A percentile compares a stretch with the other conserved stretches of the same genome.
These are phyloP conservation scores for Scheffersomyces segobiensis DNA, from an alignment of 1,139 yeast genomes.

Conservation along the genomic window DNA sequence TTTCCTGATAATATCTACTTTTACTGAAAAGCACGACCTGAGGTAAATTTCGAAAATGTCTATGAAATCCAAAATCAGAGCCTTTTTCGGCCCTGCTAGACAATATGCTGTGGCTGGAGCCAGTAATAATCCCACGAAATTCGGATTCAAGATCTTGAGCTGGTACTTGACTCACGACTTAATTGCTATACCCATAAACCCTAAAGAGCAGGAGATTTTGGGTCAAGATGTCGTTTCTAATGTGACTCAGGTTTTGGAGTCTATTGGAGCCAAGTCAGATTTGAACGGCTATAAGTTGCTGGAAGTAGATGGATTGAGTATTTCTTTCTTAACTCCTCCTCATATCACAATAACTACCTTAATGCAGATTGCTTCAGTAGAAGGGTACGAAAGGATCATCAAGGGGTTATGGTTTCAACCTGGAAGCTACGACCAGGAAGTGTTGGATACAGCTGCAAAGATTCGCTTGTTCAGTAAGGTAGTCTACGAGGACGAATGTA, in stretches of 20 bases:
- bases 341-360: constrained; percentile 51
- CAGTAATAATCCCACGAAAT: constrained; percentile 61
- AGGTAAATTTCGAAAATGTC: constrained; percentile 24
- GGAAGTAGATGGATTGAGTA: constrained; percentile 44
- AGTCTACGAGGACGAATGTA: constrained; percentile 65
- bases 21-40: background rate
- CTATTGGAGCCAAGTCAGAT: constrained; percentile 21
- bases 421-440: constrained; percentile 64
- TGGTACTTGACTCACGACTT: constrained; percentile 66
- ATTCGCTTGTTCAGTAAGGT: constrained; percentile 45
- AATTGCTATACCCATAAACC: constrained; percentile 70
- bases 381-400: constrained; percentile 34
- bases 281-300: constrained; percentile 27
- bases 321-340: constrained; percentile 78
- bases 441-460: constrained; percentile 41
- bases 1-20: background rate
- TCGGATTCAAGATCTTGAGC: constrained; percentile 66
- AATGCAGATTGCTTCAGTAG: constrained; percentile 35
- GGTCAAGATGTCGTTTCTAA: constrained; percentile 42
- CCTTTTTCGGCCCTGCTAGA: constrained; percentile 55
- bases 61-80: constrained; percentile 37
- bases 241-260: constrained; percentile 34
- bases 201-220: constrained; percentile 48
- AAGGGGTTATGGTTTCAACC: constrained; percentile 83
- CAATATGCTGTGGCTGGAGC: constrained; percentile 77